Conservation (phyloP, 1,139 yeast genomes). For the Suhomyces bokatorum region DNA sequence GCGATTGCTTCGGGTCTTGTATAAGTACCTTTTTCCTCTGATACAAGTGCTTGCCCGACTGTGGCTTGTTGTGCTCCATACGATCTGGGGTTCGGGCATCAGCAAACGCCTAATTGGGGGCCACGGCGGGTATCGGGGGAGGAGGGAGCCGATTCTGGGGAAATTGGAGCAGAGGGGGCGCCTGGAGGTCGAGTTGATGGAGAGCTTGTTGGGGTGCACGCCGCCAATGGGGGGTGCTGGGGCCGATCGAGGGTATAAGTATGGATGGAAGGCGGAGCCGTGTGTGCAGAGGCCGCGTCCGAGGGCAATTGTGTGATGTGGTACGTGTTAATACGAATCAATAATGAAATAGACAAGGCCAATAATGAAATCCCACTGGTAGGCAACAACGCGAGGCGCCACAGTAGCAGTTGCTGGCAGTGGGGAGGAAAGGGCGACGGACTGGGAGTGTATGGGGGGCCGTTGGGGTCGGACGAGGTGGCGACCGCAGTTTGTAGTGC, state of each 20-base stretch:
- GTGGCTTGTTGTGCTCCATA: constrained; percentile 20
- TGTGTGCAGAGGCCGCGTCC: not conserved
- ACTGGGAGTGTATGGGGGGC: too few species aligned
- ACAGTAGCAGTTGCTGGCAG: not conserved
- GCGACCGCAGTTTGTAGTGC: not conserved
- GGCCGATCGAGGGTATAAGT: not conserved
- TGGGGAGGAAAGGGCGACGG: not conserved
- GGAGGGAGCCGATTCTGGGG: not conserved
- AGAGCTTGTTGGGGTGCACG: not conserved
- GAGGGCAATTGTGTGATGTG: constrained; percentile 7
- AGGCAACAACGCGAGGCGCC: not conserved
- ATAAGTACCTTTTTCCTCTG: constrained; percentile 8
- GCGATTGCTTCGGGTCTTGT: constrained; percentile 4
- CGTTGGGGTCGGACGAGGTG: too few species aligned
- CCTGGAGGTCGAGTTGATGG: too few species aligned
- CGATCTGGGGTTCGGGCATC: constrained; percentile 5
- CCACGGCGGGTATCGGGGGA: not conserved
- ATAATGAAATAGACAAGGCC: not conserved
- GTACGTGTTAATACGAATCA: constrained; percentile 3
- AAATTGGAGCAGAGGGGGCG: not conserved
- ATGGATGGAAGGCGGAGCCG: not conserved
- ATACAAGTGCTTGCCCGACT: constrained; percentile 14
- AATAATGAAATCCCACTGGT: constrained; percentile 1
- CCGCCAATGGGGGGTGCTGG: not conserved
- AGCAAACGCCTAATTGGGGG: not conserved